These are phyloP conservation scores for Yamadazyma sp. DNA, from an alignment of 805 yeast species.

Conservation along the genomic window DNA sequence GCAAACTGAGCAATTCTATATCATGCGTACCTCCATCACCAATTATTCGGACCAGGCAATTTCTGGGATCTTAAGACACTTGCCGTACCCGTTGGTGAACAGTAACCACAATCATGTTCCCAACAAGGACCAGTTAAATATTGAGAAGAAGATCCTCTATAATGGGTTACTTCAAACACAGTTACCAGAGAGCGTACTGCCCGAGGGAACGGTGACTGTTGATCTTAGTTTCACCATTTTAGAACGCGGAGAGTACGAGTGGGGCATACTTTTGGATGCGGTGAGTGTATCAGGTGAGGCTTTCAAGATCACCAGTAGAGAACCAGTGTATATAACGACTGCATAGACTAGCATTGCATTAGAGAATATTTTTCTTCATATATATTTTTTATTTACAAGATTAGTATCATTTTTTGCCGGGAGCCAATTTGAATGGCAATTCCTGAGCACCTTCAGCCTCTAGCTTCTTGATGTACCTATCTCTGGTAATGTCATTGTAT, in stretches of 20 bases:
- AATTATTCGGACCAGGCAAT: slow-evolving; percentile 47
- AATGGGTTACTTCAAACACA: slow-evolving; percentile 73
- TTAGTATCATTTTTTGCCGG: slow-evolving; percentile 8
- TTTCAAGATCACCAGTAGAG: slow-evolving; percentile 25
- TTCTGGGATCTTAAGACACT: slow-evolving; percentile 59
- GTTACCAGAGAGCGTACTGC: slow-evolving; percentile 39
- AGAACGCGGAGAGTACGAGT: slow-evolving; percentile 78
- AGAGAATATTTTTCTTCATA: background rate
- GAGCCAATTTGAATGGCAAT: slow-evolving; percentile 31
- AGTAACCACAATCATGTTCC: slow-evolving; percentile 5
- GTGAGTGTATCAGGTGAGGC: slow-evolving; percentile 14
- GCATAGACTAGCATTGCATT: slow-evolving; percentile 13
- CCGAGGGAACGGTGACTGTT: slow-evolving; percentile 43
- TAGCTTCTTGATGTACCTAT: slow-evolving; percentile 64
- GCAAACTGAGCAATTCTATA: slow-evolving; percentile 49
- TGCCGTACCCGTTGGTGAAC: slow-evolving; percentile 41
- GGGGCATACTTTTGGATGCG: slow-evolving; percentile 52
- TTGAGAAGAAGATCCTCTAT: slow-evolving; percentile 60
- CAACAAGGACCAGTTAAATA: slow-evolving; percentile 17
- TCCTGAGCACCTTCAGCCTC: slow-evolving; percentile 63
- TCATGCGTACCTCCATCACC: slow-evolving; percentile 46
- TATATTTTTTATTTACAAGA: background rate
- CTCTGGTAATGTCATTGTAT: slow-evolving; percentile 70
- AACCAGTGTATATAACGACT: slow-evolving; percentile 31
- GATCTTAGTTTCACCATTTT: slow-evolving; percentile 62